Base-by-base conservation (phyloP, 2,329 filamentous ascomycete genomes). In the Macrophomina tecta region DNA sequence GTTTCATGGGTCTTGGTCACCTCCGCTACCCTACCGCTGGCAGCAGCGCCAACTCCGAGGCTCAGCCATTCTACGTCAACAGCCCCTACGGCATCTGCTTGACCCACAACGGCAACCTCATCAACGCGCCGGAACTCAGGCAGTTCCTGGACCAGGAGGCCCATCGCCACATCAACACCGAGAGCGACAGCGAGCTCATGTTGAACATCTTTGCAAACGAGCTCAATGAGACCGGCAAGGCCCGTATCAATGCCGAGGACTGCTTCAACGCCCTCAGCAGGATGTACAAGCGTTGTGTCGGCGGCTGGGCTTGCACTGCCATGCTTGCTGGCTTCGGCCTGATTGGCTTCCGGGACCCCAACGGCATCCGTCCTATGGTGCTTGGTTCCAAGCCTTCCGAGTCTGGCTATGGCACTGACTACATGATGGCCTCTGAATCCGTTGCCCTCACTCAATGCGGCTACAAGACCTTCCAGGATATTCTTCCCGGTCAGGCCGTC, bases 1-100 rank as follows among this genome's bases (percentile, higher is more conserved):
- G 93, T 40, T 94, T 88, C 79, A 94, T 95, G 91, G 93, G 92
- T 69, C 85, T 97, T 68, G 91, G 88, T 49, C 94, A 97, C 79
- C 80, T 97, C 72, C 86, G 94, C 77, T 97, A 97, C 79, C 94
- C 94, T 11, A 97, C 94, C 7, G 91, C 91, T 12, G 94, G 94
- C 67, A 95, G 90, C 77, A 91, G 90, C 71, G 88, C 88, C 67
- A 94, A 92, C 74, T 89, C 92, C 7, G 93, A 97, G 80, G 92
- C 92, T 11, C 93, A 97, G 79, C 94, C 94, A 0, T 97, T 97
- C 79, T 97, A 95, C 76, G 92, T 95, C 73, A 97, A 97, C 82
- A 84, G 82, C 69, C 92, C 92, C 1, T 95, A 93, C 75, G 93
- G 93, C 56, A 90, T 96, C 72, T 91, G 86, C 74, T 86, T 95